Conservation (phyloP, 345 rosid genomes). For the Laguncularia racemosa region DNA sequence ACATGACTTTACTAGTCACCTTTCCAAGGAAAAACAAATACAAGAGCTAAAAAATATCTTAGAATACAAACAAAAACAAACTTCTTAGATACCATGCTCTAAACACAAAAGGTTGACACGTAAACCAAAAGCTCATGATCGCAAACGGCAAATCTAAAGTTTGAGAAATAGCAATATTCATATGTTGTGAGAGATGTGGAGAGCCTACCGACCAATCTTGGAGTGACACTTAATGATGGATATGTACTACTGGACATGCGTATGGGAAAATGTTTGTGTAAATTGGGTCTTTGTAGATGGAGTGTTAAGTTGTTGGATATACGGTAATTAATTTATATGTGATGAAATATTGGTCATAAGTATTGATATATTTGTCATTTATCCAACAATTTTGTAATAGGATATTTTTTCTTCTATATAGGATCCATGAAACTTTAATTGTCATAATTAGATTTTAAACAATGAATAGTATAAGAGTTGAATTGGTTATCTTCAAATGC, state of each 20-base stretch:
- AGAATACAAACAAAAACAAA: neutral
- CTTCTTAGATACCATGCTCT: slow-evolving; percentile 6
- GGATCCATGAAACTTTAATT: neutral
- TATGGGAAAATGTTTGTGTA: neutral
- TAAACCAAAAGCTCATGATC: slow-evolving; percentile 23
- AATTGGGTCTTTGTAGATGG: too few species aligned
- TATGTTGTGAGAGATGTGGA: slow-evolving; percentile 11
- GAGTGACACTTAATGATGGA: neutral
- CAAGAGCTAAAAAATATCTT: neutral
- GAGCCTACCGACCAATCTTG: slow-evolving; percentile 24
- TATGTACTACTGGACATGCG: neutral
- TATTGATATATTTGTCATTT: neutral
- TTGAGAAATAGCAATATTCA: neutral
- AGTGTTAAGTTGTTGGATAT: too few species aligned
- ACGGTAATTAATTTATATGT: too few species aligned
- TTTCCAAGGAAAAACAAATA: neutral
- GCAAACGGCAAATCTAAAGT: slow-evolving; percentile 14
- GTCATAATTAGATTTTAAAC: too few species aligned
- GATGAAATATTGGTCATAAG: too few species aligned
- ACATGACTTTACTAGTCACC: too few species aligned
- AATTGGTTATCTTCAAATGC: too few species aligned
- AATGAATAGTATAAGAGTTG: too few species aligned
- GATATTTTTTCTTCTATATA: neutral
- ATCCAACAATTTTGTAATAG: too few species aligned
- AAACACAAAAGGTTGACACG: slow-evolving; percentile 12